Evolutionary conservation across 768 basidiomycete species (phyloP), one percentile per base, ranked within the genome.

Genomic region (Suillus sp.): DNA sequence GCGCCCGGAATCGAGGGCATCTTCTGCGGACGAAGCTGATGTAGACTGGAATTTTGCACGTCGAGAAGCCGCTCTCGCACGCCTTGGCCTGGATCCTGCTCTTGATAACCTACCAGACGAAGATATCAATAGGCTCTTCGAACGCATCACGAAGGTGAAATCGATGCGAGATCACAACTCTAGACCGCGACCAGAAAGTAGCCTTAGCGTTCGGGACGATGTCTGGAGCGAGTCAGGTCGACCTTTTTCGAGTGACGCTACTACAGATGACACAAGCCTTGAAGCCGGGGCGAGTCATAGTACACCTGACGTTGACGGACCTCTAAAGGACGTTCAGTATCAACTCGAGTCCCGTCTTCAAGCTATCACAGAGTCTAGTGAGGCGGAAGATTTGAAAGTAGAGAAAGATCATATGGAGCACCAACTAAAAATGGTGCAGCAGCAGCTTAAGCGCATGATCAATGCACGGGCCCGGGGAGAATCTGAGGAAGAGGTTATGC

Each of bases 21-120:
- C 88, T 14, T 84, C 84, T 3, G 84, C 85, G 27, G 89, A 85
- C 61, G 81, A 85, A 32, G 82, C 75, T 32, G 91, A 93, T 66
- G 91, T 95, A 50, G 97, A 99, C 74, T 99, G 97, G 97, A 92
- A 88, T n/a, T 99, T 89, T 74, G 97, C 97, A 7, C 92, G 93
- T 73, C 86, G 95, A 9, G 97, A 99, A 77, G 95, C 95, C 6
- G 96, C 94, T 3, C 81, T 95, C 42, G 91, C 93, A 1, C 84
- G 90, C 55, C 80, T 97, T 20, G 95, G 95, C 3, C 77, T 93
- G 38, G 93, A 96, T 69, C 93, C 96, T 18, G 85, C 92, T 16
- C 83, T 99, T 30, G 95, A 99, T 75, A 93, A 90, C 69, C 83
- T 99, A 27, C 93, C 92, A 0, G 96, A 99, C 74, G 92, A 95